Conservation (phyloP, 495 filamentous ascomycete species). For the Barbatosphaeria neglecta region DNA sequence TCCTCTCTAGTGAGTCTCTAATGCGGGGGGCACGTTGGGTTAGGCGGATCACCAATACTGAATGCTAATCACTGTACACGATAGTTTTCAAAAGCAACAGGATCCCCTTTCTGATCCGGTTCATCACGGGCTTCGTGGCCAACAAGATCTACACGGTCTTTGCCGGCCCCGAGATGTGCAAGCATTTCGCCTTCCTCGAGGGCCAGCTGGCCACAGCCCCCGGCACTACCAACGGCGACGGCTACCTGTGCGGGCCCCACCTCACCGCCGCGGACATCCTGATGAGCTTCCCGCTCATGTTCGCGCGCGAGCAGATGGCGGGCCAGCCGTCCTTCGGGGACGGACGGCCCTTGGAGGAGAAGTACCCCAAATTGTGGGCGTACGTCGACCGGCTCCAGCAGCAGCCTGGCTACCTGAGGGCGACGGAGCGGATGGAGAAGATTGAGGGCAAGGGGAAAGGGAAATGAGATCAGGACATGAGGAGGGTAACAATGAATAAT, state of each 20-base stretch:
- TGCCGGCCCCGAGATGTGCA: conserved; percentile 50
- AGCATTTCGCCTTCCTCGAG: conserved; percentile 63
- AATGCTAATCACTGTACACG: too few relatives aligned
- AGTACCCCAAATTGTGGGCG: conserved; percentile 36
- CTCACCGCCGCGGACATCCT: conserved; percentile 75
- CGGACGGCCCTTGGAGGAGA: conserved; percentile 6
- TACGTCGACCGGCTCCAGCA: conserved; percentile 54
- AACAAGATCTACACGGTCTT: conserved; percentile 47
- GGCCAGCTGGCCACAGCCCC: conserved; percentile 49
- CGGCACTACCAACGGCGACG: conserved; percentile 40
- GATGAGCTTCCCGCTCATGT: conserved; percentile 61
- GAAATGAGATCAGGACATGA: too few relatives aligned
- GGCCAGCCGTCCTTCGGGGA: conserved; percentile 26
- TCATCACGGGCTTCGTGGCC: conserved; percentile 55
- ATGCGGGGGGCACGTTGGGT: too few relatives aligned
- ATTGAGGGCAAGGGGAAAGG: conserved; percentile 23
- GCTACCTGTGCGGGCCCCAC: conserved; percentile 57
- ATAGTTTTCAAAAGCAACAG: conserved; percentile 44
- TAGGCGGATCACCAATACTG: too few relatives aligned
- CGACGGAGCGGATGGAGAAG: conserved; percentile 47
- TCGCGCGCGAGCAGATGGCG: conserved; percentile 45
- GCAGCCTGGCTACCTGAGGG: conserved; percentile 46
- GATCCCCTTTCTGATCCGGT: conserved; percentile 77
- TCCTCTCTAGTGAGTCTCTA: conserved; percentile 10
- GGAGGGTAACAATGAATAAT: too few relatives aligned